Percentiles rank a stretch among this genome's conserved stretches.
Conservation (phyloP, 768 basidiomycete genomes). For the Mycena pura region DNA sequence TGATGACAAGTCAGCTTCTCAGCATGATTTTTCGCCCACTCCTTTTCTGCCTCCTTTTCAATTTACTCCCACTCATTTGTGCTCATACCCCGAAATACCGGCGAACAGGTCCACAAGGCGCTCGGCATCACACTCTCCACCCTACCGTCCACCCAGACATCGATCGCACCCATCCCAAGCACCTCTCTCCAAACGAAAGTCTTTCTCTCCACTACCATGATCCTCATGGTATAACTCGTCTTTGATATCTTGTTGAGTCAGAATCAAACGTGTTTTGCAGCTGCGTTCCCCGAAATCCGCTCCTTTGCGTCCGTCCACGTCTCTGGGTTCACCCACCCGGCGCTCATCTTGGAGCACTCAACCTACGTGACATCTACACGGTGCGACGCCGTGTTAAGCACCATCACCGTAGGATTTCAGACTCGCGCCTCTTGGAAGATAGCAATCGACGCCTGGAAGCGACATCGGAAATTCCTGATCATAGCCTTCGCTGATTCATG, state of each 20-base stretch:
- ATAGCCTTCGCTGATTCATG: conserved; percentile 1
- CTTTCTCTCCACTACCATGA: conserved; percentile 2
- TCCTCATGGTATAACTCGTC: background rate
- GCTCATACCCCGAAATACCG: background rate
- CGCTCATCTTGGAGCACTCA: background rate
- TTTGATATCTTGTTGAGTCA: background rate
- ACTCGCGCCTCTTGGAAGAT: background rate
- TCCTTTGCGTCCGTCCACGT: conserved; percentile 4
- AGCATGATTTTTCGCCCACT: too few relatives aligned
- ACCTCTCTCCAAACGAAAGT: background rate
- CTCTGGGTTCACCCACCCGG: background rate
- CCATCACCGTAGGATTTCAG: background rate
- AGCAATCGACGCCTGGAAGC: background rate
- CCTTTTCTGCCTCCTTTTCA: too few relatives aligned
- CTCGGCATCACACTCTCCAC: background rate
- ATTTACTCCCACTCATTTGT: background rate
- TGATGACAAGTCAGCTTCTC: too few relatives aligned
- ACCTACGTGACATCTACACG: background rate
- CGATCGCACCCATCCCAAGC: background rate
- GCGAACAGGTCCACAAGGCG: background rate
- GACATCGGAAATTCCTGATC: background rate
- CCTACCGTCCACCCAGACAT: conserved; percentile 1
- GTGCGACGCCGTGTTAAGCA: background rate
- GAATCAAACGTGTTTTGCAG: background rate
- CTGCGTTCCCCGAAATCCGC: background rate